Base-by-base conservation (phyloP, 2,329 filamentous ascomycete species). In the Pseudocercospora vitis region DNA sequence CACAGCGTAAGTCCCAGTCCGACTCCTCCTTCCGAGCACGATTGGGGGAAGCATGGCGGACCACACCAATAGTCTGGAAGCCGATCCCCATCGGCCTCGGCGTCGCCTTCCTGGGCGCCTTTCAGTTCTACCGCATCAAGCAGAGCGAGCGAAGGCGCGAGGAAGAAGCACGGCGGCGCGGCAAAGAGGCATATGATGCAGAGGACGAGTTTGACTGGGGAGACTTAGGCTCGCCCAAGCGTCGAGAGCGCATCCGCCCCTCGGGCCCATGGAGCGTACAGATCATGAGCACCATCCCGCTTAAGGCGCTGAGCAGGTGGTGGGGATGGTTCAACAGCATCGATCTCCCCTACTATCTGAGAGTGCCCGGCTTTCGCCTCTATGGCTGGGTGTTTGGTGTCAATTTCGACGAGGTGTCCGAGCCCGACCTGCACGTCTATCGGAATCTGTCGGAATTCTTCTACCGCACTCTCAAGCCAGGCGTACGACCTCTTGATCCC, bases 401-500 rank as follows among this genome's bases (percentile, higher is more conserved):
- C 67, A 87, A 88, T 73, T 82, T 99, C 53, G 82, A 86, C 55
- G 94, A 99, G 75, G 85, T 96, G 14, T 83, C 85, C 26, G 91
- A 99, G 69, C 83, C 86, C 14, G 94, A 99, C 65, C 83, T 99
- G 16, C 91, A 89, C 70, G 82, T 82, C 44, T 99, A 94, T 70
- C 89, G 91, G 16, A 99, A 99, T 69, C 83, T 99, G 33, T 90
- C 92, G 4, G 84, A 92, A 54, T 99, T 99, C 79, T 99, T 99
- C 78, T 99, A 97, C 73, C 89, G 94, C 57, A 90, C 86, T 1
- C 79, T 99, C 56, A 97, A 96, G 71, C 90, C 92, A 4, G 92
- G 91, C 28, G 84, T 81, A 9, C 86, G 94, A 21, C 91, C 91
- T 1, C 78, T 99, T 11, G 90, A 97, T 67, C 83, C 89, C 1